Evolutionary conservation across 129 eudicot genomes (phyloP), one percentile per base, ranked within the genome.

Genomic region (Apium graveolens): DNA sequence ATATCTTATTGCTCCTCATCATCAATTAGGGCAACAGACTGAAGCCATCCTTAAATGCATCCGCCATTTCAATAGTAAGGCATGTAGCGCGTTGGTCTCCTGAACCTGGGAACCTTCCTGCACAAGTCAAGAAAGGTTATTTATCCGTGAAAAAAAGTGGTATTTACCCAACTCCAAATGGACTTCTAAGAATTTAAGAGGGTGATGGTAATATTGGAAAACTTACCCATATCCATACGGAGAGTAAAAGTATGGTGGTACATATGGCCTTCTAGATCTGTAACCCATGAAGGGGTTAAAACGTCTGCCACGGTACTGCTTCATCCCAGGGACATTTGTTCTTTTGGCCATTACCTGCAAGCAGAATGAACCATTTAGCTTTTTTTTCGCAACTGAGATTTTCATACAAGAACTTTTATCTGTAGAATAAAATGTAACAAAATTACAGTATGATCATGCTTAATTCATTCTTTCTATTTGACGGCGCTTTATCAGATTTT

Each of bases 291-390:
- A 92, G 9, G 96, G 92, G 76, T 87, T 88, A 57, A 86, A 92
- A 35, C 96, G 94, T 80, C 98, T 83, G 45, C 82, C 84, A 29
- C 97, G 97, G 57, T 18, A 95, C 80, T 88, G 94, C 82, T 95
- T 95, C 97, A 95, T 90, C 68, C 98, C 98, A 77, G 98, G 98
- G 49, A 95, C 91, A 82, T 95, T 95, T 8, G 98, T 95, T 84
- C 98, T 88, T 81, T 95, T 95, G 29, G 92, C 89, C 88, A 80
- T 82, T 43, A 92, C 97, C 98, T 95, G 90, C 55, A 78, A 17
- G 44, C 24, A 27, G 13, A 76, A 24, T 11, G 20, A 77, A 34
- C 66, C 31, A 77, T n/a, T 44, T 16, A 17, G 10, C 41, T 29
- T 44, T 13, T 57, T 24, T 57, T 57, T n/a, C 13, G 3, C 16